Evolutionary conservation across 345 rosid species (phyloP), one percentile per base, ranked within the genome.

Genomic region (Excoecaria agallocha): DNA sequence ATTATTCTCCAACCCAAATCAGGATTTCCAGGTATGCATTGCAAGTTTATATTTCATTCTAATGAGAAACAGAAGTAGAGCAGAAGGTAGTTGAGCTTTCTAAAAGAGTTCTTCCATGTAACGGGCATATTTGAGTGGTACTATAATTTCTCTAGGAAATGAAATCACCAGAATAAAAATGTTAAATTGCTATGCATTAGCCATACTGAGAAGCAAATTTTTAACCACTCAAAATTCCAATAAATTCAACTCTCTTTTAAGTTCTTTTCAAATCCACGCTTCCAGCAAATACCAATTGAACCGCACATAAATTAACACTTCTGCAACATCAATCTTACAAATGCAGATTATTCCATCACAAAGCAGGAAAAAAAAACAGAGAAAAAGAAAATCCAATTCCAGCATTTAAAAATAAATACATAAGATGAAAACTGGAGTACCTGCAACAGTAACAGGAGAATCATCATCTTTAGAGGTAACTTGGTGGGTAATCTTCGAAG

Each of bases 371-470:
- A 67, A 38, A 2, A 46, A 20, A 11, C n/a, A 19, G 8, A 59
- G 16, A 41, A 17, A 41, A 46, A 12, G 1, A 43, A 8, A 13
- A 15, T 12, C 7, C 20, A 35, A 24, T 15, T 15, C 17, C 17
- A 69, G 43, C 52, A 20, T 64, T 48, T 61, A 52, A 46, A 30
- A 22, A n/a, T n/a, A 49, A 67, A 39, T 38, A 12, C 17, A 59
- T 35, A 20, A 10, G 5, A 22, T 5, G 12, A 46, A 79, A 74
- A 25, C 15, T 63, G 7, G 54, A 39, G 59, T 72, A 93, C 98
- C 97, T 37, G 98, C 98, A 82, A 93, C 84, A 58, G 97, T 93
- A 70, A 93, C 98, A 62, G 87, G 98, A 51, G 98, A 93, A 79
- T 93, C 89, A 79, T 93, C 98, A 61, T 86, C 95, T 82, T 93